phyloP scores from a whole-genome alignment of 805 yeast genomes.

The Priceomyces melissophilus region DNA sequence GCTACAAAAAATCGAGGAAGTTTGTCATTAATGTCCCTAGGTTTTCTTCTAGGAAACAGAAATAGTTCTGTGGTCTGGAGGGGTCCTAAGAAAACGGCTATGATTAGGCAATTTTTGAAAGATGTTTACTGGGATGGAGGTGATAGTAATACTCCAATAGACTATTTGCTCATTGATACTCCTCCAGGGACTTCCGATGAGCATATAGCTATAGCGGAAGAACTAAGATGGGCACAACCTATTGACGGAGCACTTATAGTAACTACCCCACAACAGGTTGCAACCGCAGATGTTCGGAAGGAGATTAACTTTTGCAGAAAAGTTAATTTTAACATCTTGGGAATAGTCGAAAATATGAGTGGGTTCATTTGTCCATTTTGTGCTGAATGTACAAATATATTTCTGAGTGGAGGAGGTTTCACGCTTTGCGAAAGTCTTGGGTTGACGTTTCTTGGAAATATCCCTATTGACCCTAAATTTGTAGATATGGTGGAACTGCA shows the following conservation, averaged over 20 bases:
- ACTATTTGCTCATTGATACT: constrained; percentile 85
- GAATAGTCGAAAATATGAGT: constrained; percentile 93
- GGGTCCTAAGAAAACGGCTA: constrained; percentile 97
- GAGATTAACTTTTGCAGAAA: constrained; percentile 90
- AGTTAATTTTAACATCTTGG: constrained; percentile 75
- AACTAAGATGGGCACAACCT: constrained; percentile 63
- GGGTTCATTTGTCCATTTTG: constrained; percentile 96
- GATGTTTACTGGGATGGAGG: constrained; percentile 98
- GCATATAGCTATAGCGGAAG: constrained; percentile 95
- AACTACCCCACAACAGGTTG: constrained; percentile 93
- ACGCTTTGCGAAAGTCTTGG: constrained; percentile 58
- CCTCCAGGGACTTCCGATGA: constrained; percentile 99
- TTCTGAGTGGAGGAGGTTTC: constrained; percentile 90
- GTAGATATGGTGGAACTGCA: constrained; percentile 81
- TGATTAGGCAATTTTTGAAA: constrained; percentile 88
- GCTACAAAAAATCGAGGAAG: constrained; percentile 25
- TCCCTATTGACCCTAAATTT: constrained; percentile 92
- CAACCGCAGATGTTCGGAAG: constrained; percentile 90
- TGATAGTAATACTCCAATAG: constrained; percentile 44
- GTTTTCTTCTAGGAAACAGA: constrained; percentile 78
- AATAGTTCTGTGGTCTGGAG: constrained; percentile 96
- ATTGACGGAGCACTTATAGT: constrained; percentile 90
- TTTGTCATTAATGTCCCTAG: constrained; percentile 78
- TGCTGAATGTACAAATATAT: constrained; percentile 86
- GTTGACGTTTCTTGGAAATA: constrained; percentile 73